A percentile compares a stretch with the other conserved stretches of the same genome.
These are phyloP conservation scores for Saksenaea oblongispora DNA, from an alignment of 371 early-diverging fungal species.

Conservation along the genomic window DNA sequence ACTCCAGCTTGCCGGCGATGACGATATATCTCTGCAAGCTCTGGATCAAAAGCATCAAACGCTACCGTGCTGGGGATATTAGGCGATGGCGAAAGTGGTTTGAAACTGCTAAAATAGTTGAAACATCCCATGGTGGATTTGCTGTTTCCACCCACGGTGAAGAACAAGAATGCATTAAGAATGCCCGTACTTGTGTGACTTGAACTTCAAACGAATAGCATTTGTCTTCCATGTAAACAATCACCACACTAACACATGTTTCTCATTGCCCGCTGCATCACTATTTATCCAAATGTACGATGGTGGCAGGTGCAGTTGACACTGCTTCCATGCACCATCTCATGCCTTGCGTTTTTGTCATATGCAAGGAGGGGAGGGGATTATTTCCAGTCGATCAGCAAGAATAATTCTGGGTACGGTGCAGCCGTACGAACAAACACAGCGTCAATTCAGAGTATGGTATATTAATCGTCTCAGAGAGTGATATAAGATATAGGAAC, in stretches of 20 bases:
- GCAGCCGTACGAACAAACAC: no score
- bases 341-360: no score
- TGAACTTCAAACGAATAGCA: background rate
- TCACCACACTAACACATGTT: no score
- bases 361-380: no score
- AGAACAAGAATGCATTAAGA: background rate
- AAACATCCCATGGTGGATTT: background rate
- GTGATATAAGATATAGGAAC: background rate
- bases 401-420: no score
- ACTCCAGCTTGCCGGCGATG: constrained; percentile 50
- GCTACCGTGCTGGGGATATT: background rate
- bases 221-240: no score
- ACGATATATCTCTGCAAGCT: constrained; percentile 21
- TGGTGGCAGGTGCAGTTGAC: no score
- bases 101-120: no score
- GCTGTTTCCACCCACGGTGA: background rate
- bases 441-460: background rate
- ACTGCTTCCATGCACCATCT: no score
- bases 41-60: constrained; percentile 24
- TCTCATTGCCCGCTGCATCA: no score
- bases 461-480: background rate
- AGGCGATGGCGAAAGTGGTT: background rate
- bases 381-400: no score
- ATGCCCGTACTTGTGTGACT: background rate
- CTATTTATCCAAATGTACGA: no score